Evolutionary conservation across 2,329 filamentous ascomycete species (phyloP).

Genomic region (Exophiala sideris): DNA sequence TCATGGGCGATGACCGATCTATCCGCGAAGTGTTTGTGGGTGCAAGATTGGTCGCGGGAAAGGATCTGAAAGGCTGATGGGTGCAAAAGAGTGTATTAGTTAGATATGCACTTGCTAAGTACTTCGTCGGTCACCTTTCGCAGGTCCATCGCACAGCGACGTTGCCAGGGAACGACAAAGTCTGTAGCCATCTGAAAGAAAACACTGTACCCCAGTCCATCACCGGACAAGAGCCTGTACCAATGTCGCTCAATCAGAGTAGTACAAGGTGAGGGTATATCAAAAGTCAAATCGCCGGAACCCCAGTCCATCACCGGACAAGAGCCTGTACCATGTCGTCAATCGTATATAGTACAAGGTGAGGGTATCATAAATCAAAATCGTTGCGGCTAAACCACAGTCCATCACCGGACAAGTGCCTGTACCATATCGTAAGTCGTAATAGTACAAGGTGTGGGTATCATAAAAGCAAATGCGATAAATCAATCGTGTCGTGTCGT

Average conservation of each 20-base stretch:
- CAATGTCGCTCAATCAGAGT: slow-evolving; percentile 6
- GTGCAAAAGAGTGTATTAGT: slow-evolving; percentile 10
- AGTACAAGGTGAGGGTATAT: slow-evolving; percentile 15
- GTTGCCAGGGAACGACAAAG: not conserved
- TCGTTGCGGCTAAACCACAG: too few relatives aligned
- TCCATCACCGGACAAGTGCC: slow-evolving; percentile 9
- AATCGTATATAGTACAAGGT: slow-evolving; percentile 13
- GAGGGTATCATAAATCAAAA: slow-evolving; percentile 7
- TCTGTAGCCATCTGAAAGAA: slow-evolving; percentile 1
- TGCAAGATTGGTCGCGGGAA: slow-evolving; percentile 32
- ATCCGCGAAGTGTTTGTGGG: slow-evolving; percentile 54
- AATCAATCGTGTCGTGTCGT: not conserved
- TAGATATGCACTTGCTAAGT: not conserved
- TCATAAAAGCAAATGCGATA: slow-evolving; percentile 5
- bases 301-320: slow-evolving; percentile 13
- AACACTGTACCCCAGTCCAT: too few relatives aligned
- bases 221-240: slow-evolving; percentile 13
- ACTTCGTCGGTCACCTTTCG: not conserved
- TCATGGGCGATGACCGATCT: slow-evolving; percentile 64
- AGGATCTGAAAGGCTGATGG: not conserved
- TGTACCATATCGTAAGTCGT: slow-evolving; percentile 10
- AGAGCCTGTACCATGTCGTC: slow-evolving; percentile 12
- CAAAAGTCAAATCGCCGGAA: not conserved
- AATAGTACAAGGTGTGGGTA: slow-evolving; percentile 15
- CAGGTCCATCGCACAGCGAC: too few relatives aligned